Conservation (phyloP, 495 filamentous ascomycete species). For the Hyaloscypha bicolor region DNA sequence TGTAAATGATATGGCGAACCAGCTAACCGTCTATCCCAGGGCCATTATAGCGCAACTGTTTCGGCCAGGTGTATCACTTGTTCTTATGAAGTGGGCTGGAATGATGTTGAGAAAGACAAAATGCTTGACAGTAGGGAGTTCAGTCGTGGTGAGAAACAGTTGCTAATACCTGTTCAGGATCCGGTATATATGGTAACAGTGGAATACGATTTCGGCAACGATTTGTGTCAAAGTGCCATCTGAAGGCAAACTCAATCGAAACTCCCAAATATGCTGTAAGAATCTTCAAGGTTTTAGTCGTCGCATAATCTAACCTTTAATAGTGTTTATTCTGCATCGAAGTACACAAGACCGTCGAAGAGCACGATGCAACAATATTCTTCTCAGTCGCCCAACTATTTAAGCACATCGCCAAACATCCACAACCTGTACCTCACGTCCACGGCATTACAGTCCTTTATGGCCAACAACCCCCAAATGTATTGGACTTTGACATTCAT, state of each 20-base stretch:
- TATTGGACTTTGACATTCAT: constrained; percentile 48
- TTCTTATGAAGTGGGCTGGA: constrained; percentile 32
- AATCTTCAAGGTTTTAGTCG: not conserved
- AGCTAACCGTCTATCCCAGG: constrained; percentile 21
- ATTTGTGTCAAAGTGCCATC: constrained; percentile 33
- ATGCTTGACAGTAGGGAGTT: constrained; percentile 25
- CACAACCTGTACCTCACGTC: constrained; percentile 39
- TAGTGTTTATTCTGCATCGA: constrained; percentile 34
- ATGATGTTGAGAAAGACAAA: constrained; percentile 31
- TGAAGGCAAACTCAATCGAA: constrained; percentile 23
- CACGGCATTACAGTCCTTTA: constrained; percentile 42
- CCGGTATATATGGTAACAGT: constrained; percentile 29
- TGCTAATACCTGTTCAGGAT: constrained; percentile 14
- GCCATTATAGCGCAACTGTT: constrained; percentile 27
- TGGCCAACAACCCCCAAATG: constrained; percentile 27
- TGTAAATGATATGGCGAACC: not conserved
- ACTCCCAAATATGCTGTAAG: constrained; percentile 27
- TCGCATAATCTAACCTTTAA: not conserved
- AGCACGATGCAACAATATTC: constrained; percentile 36
- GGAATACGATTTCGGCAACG: constrained; percentile 30
- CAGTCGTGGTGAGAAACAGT: not conserved
- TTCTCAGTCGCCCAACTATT: constrained; percentile 31
- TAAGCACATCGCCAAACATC: constrained; percentile 30
- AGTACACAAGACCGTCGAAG: constrained; percentile 31
- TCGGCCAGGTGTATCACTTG: constrained; percentile 31